These are phyloP conservation scores for Kwoniella shandongensis DNA, from an alignment of 768 basidiomycete species.

Conservation along the genomic window DNA sequence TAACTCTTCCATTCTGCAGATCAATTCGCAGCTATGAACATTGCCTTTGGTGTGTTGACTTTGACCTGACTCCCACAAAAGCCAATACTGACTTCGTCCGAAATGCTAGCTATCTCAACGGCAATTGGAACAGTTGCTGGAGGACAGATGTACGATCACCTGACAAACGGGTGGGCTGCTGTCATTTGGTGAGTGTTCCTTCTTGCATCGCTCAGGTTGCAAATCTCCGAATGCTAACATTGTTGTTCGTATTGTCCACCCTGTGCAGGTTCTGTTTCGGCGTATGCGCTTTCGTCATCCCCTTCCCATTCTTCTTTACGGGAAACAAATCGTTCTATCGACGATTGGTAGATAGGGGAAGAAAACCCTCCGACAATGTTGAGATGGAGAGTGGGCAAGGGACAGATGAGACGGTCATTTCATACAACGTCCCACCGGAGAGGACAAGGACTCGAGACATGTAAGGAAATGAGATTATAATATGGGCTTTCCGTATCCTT, in stretches of 20 bases:
- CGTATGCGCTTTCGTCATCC: conserved; percentile 12
- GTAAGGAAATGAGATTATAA: too few relatives aligned
- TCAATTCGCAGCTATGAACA: conserved; percentile 45
- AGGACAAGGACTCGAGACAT: too few relatives aligned
- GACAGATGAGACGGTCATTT: too few relatives aligned
- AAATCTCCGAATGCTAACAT: not conserved
- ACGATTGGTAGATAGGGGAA: conserved; percentile 6
- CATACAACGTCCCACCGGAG: too few relatives aligned
- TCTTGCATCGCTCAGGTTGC: not conserved
- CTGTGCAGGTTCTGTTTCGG: conserved; percentile 24
- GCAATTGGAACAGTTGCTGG: conserved; percentile 32
- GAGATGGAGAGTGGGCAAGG: too few relatives aligned
- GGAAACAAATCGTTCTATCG: conserved; percentile 19
- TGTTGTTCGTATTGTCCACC: not conserved
- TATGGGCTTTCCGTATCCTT: too few relatives aligned
- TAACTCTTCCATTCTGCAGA: conserved; percentile 17
- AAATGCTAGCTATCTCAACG: conserved; percentile 22
- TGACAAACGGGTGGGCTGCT: conserved; percentile 34
- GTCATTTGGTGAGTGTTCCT: conserved; percentile 30
- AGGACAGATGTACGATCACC: conserved; percentile 41
- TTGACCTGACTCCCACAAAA: too few relatives aligned
- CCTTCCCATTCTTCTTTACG: conserved; percentile 18
- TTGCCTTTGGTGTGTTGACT: conserved; percentile 27
- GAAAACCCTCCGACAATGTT: too few relatives aligned
- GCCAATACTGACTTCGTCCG: not conserved